Evolutionary conservation across 148 eudicot genomes (phyloP).

Genomic region (Chenopodium album): DNA sequence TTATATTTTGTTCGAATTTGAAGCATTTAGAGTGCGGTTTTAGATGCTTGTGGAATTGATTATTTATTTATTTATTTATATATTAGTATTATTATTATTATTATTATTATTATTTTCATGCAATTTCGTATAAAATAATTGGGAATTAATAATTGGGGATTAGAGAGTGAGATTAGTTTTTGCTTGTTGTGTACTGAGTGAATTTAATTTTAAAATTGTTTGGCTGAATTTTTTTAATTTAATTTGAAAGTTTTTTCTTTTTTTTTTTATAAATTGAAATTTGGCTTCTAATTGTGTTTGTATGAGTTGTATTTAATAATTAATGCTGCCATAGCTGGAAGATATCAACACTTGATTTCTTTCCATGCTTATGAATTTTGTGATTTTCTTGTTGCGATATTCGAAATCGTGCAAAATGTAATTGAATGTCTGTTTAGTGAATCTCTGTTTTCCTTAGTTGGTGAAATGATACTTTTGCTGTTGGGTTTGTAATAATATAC

Average conservation of each 20-base stretch:
- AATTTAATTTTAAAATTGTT: too few relatives aligned
- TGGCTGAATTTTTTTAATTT: not conserved
- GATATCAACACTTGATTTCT: too few relatives aligned
- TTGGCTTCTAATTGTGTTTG: too few relatives aligned
- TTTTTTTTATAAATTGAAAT: too few relatives aligned
- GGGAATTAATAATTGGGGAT: not conserved
- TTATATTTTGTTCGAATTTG: not conserved
- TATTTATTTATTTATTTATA: too few relatives aligned
- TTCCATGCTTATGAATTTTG: too few relatives aligned
- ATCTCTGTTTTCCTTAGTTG: not conserved
- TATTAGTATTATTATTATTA: too few relatives aligned
- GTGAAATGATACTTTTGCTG: not conserved
- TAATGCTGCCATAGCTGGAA: not conserved
- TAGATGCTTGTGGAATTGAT: not conserved
- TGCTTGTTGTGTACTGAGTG: too few relatives aligned
- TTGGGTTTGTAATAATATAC: conserved; percentile 3
- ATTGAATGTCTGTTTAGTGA: not conserved
- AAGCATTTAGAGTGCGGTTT: not conserved
- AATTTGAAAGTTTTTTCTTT: too few relatives aligned
- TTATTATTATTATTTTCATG: too few relatives aligned
- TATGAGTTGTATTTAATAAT: too few relatives aligned
- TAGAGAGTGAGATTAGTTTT: not conserved
- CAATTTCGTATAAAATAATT: not conserved
- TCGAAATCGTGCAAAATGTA: not conserved
- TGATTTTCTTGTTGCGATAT: not conserved